Conservation (phyloP, 2,329 filamentous ascomycete species). For the Hansfordia pulvinata region DNA sequence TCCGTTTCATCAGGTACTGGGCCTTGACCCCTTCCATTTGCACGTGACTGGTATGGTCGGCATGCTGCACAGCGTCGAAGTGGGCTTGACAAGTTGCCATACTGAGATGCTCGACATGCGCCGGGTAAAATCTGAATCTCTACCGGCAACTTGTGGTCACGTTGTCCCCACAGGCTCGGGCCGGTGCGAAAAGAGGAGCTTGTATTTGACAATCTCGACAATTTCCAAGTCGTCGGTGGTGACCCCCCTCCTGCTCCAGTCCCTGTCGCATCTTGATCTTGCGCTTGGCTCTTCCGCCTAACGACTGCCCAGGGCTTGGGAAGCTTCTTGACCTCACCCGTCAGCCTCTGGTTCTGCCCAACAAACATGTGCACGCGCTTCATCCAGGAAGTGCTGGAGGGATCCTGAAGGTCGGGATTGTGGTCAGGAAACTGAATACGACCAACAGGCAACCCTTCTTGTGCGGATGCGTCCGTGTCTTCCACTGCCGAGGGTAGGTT, state of each 20-base stretch:
- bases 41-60: no score
- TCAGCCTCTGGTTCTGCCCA: conserved; percentile 76
- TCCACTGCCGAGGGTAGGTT: conserved; percentile 45
- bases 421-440: conserved; percentile 70
- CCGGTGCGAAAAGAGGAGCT: conserved; percentile 69
- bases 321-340: conserved; percentile 82
- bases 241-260: conserved; percentile 14
- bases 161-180: conserved; percentile 67
- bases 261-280: conserved; percentile 31
- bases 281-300: conserved; percentile 34
- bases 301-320: conserved; percentile 69
- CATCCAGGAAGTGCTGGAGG: conserved; percentile 64
- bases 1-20: no score
- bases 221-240: conserved; percentile 55
- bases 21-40: no score
- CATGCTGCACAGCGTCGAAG: no score
- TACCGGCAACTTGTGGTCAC: no score
- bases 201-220: conserved; percentile 76
- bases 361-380: conserved; percentile 80
- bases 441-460: conserved; percentile 47
- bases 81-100: no score
- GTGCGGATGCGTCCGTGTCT: conserved; percentile 16
- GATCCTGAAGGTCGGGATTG: conserved; percentile 30
- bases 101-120: no score
- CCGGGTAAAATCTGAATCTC: no score